These are phyloP conservation scores for Carex kokanica DNA, from an alignment of 176 grass and related monocot species.

Conservation along the genomic window DNA sequence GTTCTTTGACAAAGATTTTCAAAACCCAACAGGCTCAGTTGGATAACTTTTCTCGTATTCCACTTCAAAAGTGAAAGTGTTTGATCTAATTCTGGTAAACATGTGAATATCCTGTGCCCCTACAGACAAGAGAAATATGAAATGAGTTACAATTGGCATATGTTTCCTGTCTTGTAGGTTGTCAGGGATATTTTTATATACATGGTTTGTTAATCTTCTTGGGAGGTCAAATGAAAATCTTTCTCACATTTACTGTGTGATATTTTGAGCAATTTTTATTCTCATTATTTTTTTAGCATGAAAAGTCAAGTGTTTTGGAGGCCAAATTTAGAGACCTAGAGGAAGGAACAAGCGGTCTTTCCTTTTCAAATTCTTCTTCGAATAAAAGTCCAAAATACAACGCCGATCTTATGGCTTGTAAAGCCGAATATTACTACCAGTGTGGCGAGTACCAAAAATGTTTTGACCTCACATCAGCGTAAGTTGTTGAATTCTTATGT, in stretches of 20 bases:
- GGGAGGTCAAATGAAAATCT: not conserved
- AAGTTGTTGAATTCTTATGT: constrained; percentile 40
- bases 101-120: not conserved
- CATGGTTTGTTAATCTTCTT: not conserved
- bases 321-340: constrained; percentile 93
- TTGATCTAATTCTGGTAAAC: not conserved
- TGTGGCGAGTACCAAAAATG: constrained; percentile 92
- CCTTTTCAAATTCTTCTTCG: constrained; percentile 49
- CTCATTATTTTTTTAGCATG: constrained; percentile 59
- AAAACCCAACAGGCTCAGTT: not conserved
- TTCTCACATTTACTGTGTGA: not conserved
- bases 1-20: not conserved
- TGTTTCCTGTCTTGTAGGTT: not conserved
- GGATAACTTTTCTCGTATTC: not conserved
- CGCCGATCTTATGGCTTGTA: constrained; percentile 74
- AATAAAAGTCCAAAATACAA: constrained; percentile 73
- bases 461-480: constrained; percentile 80
- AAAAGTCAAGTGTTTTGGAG: constrained; percentile 80
- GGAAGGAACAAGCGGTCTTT: constrained; percentile 53
- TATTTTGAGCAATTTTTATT: constrained; percentile 27
- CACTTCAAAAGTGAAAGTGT: not conserved
- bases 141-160: not conserved
- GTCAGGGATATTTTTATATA: not conserved
- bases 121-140: not conserved
- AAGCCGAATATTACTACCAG: constrained; percentile 94